These are phyloP conservation scores for Trichoderma koningii DNA, from an alignment of 2,329 filamentous ascomycete genomes.

Conservation along the genomic window DNA sequence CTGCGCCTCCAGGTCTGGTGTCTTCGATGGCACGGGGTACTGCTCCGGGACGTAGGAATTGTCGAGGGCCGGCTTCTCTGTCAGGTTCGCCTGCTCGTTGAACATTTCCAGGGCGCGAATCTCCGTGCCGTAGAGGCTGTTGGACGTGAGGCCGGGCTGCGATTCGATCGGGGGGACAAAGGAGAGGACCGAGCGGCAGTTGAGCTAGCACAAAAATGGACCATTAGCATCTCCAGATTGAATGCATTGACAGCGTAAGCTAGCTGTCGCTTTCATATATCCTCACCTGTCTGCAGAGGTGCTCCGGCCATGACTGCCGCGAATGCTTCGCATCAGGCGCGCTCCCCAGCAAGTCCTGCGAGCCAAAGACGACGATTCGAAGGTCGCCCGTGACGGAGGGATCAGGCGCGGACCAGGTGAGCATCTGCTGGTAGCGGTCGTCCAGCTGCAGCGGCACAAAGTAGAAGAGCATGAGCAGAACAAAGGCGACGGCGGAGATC, in stretches of 20 bases:
- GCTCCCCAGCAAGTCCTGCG: constrained; percentile 50
- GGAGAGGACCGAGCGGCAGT: constrained; percentile 50
- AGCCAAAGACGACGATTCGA: constrained; percentile 55
- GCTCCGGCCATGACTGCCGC: constrained; percentile 49
- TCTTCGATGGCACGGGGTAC: constrained; percentile 45
- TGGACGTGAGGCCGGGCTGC: constrained; percentile 57
- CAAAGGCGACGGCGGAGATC: constrained; percentile 33
- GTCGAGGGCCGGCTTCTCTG: constrained; percentile 43
- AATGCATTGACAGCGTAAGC: not conserved
- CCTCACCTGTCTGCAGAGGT: constrained; percentile 52
- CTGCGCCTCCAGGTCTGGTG: constrained; percentile 49
- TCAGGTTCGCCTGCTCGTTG: constrained; percentile 38
- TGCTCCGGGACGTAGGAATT: constrained; percentile 47
- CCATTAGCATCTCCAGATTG: not conserved
- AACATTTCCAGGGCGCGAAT: constrained; percentile 43
- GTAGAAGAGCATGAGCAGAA: constrained; percentile 36
- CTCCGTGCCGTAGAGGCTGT: constrained; percentile 51
- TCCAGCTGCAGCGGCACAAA: constrained; percentile 32
- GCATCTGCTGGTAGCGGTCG: constrained; percentile 33
- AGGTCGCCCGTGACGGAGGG: constrained; percentile 39
- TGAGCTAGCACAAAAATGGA: constrained; percentile 40
- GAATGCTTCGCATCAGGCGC: constrained; percentile 35
- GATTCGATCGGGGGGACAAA: constrained; percentile 47
- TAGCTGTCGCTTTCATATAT: not conserved
- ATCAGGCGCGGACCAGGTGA: constrained; percentile 32